These are phyloP conservation scores for Aspergillus carbonarius DNA, from an alignment of 2,329 filamentous ascomycete genomes.

Conservation along the genomic window DNA sequence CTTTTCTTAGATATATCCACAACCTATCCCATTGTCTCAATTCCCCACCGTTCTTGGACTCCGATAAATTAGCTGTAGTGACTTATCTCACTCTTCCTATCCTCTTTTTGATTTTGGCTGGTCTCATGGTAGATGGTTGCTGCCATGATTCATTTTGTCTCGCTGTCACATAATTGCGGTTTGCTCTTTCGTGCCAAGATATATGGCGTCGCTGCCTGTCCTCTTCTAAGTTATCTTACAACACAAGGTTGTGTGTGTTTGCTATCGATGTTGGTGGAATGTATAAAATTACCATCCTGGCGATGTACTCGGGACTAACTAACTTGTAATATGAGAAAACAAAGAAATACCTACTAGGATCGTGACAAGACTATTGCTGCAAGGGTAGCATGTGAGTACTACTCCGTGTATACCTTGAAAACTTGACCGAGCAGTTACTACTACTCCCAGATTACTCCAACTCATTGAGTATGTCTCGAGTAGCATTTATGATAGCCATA, in stretches of 20 bases:
- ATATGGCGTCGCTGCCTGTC: not conserved
- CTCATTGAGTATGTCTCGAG: no score
- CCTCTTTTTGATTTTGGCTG: not conserved
- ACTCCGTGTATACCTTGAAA: no score
- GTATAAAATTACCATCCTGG: not conserved
- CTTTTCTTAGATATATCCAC: slow-evolving; percentile 55
- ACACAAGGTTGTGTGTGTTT: no score
- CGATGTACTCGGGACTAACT: not conserved
- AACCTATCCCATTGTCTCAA: not conserved
- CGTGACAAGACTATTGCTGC: no score
- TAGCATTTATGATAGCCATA: no score
- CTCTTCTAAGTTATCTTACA: not conserved
- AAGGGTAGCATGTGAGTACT: no score
- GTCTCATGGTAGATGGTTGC: not conserved
- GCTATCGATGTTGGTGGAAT: not conserved
- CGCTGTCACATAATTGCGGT: not conserved
- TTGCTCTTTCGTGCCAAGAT: not conserved
- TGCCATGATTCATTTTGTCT: not conserved
- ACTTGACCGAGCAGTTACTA: no score
- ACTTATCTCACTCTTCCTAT: not conserved
- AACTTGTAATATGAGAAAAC: not conserved
- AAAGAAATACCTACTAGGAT: not conserved
- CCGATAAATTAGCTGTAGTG: not conserved
- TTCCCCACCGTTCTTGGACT: not conserved
- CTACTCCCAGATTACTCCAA: no score